phyloP scores from a whole-genome alignment of 495 filamentous ascomycete species.

The Penicillium paxilli region DNA sequence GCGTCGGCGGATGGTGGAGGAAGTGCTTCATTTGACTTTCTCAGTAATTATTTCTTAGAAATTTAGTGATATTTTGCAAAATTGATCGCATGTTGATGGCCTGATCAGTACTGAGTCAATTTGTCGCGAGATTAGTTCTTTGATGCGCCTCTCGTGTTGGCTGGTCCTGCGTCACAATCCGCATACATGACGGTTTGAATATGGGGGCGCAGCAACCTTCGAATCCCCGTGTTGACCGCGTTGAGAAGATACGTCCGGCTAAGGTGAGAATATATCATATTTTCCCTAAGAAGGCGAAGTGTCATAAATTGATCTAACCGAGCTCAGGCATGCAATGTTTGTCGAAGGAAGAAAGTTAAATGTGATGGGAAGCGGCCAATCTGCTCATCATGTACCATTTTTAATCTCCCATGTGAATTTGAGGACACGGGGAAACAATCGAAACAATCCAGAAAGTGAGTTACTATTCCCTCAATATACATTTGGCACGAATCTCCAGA shows the following conservation, averaged over 20 bases:
- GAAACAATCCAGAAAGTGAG: neutral
- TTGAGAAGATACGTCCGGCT: neutral
- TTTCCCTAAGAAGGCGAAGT: neutral
- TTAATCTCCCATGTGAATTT: slow-evolving; percentile 6
- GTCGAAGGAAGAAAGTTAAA: slow-evolving; percentile 15
- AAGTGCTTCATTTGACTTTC: neutral
- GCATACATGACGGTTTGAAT: neutral
- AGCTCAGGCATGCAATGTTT: slow-evolving; percentile 6
- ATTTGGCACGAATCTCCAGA: neutral
- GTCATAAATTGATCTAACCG: neutral
- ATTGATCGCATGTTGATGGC: no score
- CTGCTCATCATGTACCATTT: slow-evolving; percentile 11
- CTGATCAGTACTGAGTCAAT: no score
- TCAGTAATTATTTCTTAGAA: neutral
- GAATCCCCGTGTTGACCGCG: no score
- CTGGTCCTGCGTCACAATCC: no score
- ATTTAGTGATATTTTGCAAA: neutral
- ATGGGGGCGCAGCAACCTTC: neutral
- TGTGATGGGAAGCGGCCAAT: slow-evolving; percentile 12
- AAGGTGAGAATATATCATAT: neutral
- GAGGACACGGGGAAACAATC: slow-evolving; percentile 1
- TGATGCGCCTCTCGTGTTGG: neutral
- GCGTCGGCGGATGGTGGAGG: no score
- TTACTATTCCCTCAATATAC: neutral
- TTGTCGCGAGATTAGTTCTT: neutral